These are phyloP conservation scores for Leccinum cinnamomeum DNA, from an alignment of 1,284 basidiomycete genomes.

Conservation along the genomic window DNA sequence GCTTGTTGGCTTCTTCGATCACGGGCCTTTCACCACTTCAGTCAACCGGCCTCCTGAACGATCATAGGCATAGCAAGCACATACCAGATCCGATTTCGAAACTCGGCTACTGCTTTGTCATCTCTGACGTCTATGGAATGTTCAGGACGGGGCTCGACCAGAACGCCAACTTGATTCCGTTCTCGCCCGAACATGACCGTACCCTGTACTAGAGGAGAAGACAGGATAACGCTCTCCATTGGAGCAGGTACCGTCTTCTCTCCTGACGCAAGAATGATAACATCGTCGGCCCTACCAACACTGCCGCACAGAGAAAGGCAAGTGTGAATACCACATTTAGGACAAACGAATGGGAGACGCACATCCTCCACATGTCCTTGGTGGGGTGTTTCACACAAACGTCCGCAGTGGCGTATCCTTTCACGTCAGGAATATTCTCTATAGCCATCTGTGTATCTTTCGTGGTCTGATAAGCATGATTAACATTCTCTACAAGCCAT, in stretches of 20 bases:
- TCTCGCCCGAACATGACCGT: not conserved
- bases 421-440: slow-evolving; percentile 24
- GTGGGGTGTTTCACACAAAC: slow-evolving; percentile 24
- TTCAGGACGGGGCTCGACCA: not conserved
- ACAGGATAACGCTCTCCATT: not conserved
- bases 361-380: slow-evolving; percentile 11
- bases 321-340: no score
- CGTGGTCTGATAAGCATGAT: slow-evolving; percentile 15
- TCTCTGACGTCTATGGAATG: not conserved
- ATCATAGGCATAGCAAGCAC: not conserved
- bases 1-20: not conserved
- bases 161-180: not conserved
- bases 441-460: slow-evolving; percentile 19
- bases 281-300: not conserved
- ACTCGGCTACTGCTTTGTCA: not conserved
- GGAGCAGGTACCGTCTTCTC: not conserved
- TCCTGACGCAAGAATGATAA: not conserved
- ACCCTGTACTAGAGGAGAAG: not conserved
- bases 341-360: no score
- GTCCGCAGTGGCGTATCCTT: slow-evolving; percentile 25
- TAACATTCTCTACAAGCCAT: not conserved
- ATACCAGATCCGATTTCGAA: not conserved
- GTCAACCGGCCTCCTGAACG: not conserved
- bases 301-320: not conserved
- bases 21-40: not conserved